Evolutionary conservation across 306 rosid species (phyloP).

Genomic region (Dryas drummondii): DNA sequence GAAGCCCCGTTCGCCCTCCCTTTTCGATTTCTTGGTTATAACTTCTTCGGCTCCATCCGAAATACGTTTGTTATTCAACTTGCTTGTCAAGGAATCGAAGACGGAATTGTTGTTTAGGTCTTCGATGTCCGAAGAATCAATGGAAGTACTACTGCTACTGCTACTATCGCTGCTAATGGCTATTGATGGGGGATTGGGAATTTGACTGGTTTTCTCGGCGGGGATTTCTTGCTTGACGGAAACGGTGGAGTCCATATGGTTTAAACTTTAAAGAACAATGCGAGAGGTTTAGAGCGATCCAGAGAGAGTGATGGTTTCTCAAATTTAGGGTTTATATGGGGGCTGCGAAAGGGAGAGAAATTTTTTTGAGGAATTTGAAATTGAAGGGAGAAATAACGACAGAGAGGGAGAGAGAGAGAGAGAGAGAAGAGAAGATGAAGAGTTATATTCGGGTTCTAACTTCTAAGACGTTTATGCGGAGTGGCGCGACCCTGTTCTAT

Average conservation of each 20-base stretch:
- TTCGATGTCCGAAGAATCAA: slow-evolving; percentile 21
- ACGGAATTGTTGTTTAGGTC: background rate
- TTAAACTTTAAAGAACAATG: background rate
- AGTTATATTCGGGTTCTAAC: background rate
- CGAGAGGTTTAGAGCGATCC: background rate
- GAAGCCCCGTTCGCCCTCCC: slow-evolving; percentile 4
- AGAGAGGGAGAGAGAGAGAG: background rate
- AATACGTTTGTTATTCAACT: background rate
- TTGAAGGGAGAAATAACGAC: background rate
- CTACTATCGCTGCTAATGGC: slow-evolving; percentile 41
- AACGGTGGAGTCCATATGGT: slow-evolving; percentile 8
- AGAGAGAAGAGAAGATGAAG: background rate
- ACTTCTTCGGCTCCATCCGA: slow-evolving; percentile 24
- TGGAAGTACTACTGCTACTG: slow-evolving; percentile 25
- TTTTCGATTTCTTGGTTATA: slow-evolving; percentile 25
- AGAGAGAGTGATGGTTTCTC: background rate
- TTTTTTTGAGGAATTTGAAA: background rate
- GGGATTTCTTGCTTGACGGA: slow-evolving; percentile 27
- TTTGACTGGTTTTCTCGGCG: background rate
- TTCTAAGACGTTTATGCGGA: background rate
- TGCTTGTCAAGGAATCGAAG: background rate
- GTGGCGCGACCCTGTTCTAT: slow-evolving; percentile 2
- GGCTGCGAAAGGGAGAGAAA: background rate
- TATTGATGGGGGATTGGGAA: slow-evolving; percentile 25
- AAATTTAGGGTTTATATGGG: slow-evolving; percentile 6